Percentiles rank a stretch among this genome's conserved stretches.
Conservation (phyloP, 257 asterid genomes). For the Nicotiana sylvestris region DNA sequence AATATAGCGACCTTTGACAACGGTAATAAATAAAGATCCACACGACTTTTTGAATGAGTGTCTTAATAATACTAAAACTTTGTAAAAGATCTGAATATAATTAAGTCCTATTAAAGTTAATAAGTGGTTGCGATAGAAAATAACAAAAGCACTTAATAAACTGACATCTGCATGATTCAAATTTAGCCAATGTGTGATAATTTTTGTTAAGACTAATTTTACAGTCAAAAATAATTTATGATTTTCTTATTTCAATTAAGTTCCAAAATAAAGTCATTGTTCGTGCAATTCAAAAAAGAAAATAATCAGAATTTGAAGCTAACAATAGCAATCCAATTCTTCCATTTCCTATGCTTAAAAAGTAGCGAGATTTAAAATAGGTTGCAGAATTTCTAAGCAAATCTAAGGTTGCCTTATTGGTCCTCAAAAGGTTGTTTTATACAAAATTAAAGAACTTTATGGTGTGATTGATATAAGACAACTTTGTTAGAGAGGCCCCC, state of each 20-base stretch:
- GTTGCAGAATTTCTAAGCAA: background rate
- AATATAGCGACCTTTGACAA: no score
- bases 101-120: no score
- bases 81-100: no score
- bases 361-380: background rate
- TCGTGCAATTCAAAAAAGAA: background rate
- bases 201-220: no score
- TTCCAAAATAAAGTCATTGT: background rate
- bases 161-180: no score
- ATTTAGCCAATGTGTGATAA: no score
- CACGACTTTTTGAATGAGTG: no score
- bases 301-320: background rate
- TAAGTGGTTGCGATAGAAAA: no score
- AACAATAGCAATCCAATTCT: background rate
- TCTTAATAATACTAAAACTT: no score
- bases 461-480: conserved; percentile 14
- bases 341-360: background rate
- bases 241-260: background rate
- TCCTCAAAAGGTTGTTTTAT: background rate
- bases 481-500: conserved; percentile 19
- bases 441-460: conserved; percentile 8
- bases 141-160: no score
- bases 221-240: background rate
- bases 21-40: no score
- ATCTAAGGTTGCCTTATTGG: background rate